Percentiles rank a stretch among this genome's conserved stretches.
These are phyloP conservation scores for Fusarium guadeloupense DNA, from an alignment of 2,329 filamentous ascomycete species.

Conservation along the genomic window DNA sequence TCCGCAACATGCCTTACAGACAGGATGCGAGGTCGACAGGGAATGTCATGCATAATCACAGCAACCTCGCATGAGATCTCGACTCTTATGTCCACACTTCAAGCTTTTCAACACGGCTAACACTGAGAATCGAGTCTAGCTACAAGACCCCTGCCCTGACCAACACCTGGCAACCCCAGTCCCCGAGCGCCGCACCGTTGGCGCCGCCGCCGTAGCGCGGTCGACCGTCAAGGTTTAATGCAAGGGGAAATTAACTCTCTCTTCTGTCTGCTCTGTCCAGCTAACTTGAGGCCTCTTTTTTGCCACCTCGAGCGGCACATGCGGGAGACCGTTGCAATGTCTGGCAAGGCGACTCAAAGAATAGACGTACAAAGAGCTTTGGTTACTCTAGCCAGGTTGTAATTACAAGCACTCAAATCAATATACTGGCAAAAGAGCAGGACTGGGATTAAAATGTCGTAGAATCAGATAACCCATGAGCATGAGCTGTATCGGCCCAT, in stretches of 20 bases:
- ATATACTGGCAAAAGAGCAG: too few relatives aligned
- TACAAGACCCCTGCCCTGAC: constrained; percentile 14
- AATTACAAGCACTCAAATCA: too few relatives aligned
- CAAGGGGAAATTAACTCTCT: constrained; percentile 44
- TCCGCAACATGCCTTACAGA: too few relatives aligned
- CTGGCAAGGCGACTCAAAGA: neutral
- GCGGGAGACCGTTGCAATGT: constrained; percentile 11
- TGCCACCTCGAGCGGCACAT: neutral
- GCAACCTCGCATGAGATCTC: neutral
- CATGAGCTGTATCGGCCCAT: constrained; percentile 20
- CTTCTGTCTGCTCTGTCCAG: constrained; percentile 5
- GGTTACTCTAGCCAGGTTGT: too few relatives aligned
- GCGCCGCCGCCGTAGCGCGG: constrained; percentile 38
- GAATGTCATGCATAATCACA: constrained; percentile 1
- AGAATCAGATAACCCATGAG: constrained; percentile 2
- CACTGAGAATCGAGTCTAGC: constrained; percentile 13
- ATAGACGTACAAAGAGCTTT: neutral
- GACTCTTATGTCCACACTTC: constrained; percentile 3
- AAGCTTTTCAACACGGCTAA: neutral
- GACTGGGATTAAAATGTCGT: neutral
- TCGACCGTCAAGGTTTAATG: constrained; percentile 41
- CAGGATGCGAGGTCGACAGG: neutral
- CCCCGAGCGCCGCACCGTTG: constrained; percentile 42
- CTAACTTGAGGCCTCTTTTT: neutral
- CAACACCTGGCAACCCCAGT: constrained; percentile 5